Percentiles rank a stretch among this genome's conserved stretches.
Evolutionary conservation across 2,329 filamentous ascomycete genomes (phyloP).

Genomic region (Pestalotiopsis sp.): DNA sequence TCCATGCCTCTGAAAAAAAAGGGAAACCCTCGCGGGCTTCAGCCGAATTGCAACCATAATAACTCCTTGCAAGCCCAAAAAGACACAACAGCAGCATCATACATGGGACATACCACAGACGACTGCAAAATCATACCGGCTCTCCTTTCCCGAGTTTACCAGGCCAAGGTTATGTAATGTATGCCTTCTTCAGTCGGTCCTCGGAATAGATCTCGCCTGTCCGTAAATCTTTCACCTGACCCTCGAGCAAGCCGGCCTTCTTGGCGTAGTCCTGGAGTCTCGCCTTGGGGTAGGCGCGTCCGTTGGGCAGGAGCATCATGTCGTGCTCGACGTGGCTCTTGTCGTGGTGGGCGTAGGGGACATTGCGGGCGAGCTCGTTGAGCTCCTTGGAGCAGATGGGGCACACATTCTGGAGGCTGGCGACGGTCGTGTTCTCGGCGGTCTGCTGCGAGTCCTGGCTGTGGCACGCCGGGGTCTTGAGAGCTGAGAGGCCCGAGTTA

Average conservation of each 20-base stretch:
- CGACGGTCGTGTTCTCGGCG: slow-evolving; percentile 35
- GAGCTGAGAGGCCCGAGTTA: slow-evolving; percentile 85
- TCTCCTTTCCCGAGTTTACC: neutral
- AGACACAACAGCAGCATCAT: neutral
- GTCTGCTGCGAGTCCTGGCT: slow-evolving; percentile 39
- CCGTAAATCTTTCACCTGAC: slow-evolving; percentile 75
- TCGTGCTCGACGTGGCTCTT: slow-evolving; percentile 92
- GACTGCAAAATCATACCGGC: too few relatives aligned
- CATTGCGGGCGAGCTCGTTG: slow-evolving; percentile 83
- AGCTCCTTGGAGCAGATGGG: slow-evolving; percentile 96
- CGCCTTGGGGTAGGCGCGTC: slow-evolving; percentile 78
- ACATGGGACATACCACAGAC: too few relatives aligned
- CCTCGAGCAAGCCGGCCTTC: slow-evolving; percentile 71
- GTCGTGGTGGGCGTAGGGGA: slow-evolving; percentile 93
- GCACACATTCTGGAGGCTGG: slow-evolving; percentile 70
- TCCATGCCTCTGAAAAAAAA: neutral
- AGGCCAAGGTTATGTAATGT: slow-evolving; percentile 68
- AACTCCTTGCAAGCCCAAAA: neutral
- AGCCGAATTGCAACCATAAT: neutral
- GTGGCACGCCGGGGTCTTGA: slow-evolving; percentile 95
- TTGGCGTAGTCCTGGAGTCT: slow-evolving; percentile 74
- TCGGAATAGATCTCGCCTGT: slow-evolving; percentile 69
- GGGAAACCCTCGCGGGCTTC: too few relatives aligned
- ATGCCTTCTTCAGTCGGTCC: slow-evolving; percentile 79
- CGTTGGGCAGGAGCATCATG: slow-evolving; percentile 83